These are phyloP conservation scores for Sabuloglossum arenarium DNA, from an alignment of 495 filamentous ascomycete genomes.

Conservation along the genomic window DNA sequence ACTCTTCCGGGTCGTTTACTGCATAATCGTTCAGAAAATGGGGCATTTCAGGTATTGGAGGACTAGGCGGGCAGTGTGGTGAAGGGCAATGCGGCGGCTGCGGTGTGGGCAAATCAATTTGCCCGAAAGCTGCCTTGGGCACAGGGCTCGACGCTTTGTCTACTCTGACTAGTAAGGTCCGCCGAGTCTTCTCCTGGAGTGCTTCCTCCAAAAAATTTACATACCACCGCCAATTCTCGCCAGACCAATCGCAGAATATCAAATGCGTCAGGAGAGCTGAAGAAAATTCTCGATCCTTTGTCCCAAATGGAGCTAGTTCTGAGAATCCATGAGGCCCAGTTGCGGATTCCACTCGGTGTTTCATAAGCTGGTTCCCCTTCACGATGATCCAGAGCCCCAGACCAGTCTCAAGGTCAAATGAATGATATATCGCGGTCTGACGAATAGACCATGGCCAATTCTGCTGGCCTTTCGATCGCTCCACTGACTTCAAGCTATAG, in stretches of 20 bases:
- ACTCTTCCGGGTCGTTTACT: too few species aligned
- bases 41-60: too few species aligned
- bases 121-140: too few species aligned
- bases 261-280: slow-evolving; percentile 19
- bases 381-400: slow-evolving; percentile 19
- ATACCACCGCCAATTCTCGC: slow-evolving; percentile 27
- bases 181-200: slow-evolving; percentile 11
- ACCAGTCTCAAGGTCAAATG: slow-evolving; percentile 22
- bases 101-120: too few species aligned
- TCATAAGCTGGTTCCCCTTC: slow-evolving; percentile 22
- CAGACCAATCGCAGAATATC: slow-evolving; percentile 24
- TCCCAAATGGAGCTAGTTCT: slow-evolving; percentile 10
- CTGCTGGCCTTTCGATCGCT: slow-evolving; percentile 7
- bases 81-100: too few species aligned
- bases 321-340: slow-evolving; percentile 7
- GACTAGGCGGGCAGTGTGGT: too few species aligned
- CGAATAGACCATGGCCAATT: slow-evolving; percentile 23
- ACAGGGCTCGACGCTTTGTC: too few species aligned
- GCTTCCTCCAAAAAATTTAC: slow-evolving; percentile 21
- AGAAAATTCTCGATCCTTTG: slow-evolving; percentile 13
- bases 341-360: slow-evolving; percentile 15
- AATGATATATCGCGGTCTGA: slow-evolving; percentile 22
- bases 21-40: too few species aligned
- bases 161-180: slow-evolving; percentile 14
- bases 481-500: slow-evolving; percentile 25